Evolutionary conservation across 1,139 yeast species (phyloP), one percentile per base, ranked within the genome.

Genomic region (Taphrina pruni): DNA sequence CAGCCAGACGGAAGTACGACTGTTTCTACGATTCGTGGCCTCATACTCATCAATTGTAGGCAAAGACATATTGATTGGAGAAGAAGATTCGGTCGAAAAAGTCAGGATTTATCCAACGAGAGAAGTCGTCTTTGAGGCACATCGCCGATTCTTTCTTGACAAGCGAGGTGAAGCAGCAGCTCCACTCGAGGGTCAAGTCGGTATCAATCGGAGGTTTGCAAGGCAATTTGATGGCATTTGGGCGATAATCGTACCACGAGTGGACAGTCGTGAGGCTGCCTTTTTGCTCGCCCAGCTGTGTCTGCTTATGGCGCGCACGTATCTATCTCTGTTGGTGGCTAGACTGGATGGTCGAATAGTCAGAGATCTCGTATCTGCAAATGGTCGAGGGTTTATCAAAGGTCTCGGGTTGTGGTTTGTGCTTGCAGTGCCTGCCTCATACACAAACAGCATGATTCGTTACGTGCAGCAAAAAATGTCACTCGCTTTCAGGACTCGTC

Each of bases 321-420:
- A 94, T 89, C 82, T 93, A 71, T 89, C 96, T 41, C 82, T 93
- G 70, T 80, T 92, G 71, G 92, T 93, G 57, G 96, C 98, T 4
- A 88, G 89, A 76, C 81, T 93, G 66, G 97, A 93, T 78, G 97
- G 97, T 75, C 94, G 90, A 76, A 89, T 93, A 67, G 97, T 92
- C 60, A 88, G 90, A 77, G 95, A 92, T 77, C 85, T 93, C 76
- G 91, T 93, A 75, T 89, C 93, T 45, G 93, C 92, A 17, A 87
- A 89, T 74, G 92, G 94, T 7, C 85, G 82, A 73, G 88, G 88
- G 71, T 92, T 93, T 75, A 77, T 87, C 56, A 82, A 90, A 72
- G 97, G 93, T 76, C 81, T 93, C 77, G 84, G 86, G 12, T 89
- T 89, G 78, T 93, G 97, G 97, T 84, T 93, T 71, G 80, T 90